Conservation (phyloP, 2,329 filamentous ascomycete species). For the Stagonosporopsis rhizophila region DNA sequence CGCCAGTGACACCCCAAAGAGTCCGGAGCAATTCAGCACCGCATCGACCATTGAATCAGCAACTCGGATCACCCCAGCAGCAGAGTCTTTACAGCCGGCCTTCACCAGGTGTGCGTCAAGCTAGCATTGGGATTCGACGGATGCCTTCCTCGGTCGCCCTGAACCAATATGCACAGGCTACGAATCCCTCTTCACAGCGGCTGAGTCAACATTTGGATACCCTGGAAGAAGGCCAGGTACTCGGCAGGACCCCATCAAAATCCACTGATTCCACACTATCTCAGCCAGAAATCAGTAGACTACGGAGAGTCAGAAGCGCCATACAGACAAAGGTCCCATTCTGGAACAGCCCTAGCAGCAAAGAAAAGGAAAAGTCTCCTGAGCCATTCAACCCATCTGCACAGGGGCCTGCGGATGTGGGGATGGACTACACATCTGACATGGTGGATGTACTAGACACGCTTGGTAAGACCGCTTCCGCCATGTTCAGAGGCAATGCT, state of each 20-base stretch:
- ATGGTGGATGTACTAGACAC: conserved; percentile 74
- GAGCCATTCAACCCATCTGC: conserved; percentile 4
- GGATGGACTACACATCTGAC: conserved; percentile 64
- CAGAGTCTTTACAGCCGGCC: conserved; percentile 34
- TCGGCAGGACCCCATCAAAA: conserved; percentile 32
- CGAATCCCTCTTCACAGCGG: conserved; percentile 31
- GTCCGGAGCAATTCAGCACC: conserved; percentile 40
- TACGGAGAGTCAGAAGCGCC: conserved; percentile 41
- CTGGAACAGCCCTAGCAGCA: conserved; percentile 29
- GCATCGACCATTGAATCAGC: conserved; percentile 14
- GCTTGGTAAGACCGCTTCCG: conserved; percentile 60
- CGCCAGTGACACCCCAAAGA: conserved; percentile 25
- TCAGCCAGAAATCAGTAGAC: conserved; percentile 25
- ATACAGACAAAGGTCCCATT: conserved; percentile 39
- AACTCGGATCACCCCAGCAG: conserved; percentile 24
- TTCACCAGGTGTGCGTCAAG: conserved; percentile 34
- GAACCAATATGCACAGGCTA: conserved; percentile 29
- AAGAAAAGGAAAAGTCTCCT: conserved; percentile 12
- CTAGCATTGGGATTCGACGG: conserved; percentile 47
- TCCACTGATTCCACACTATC: conserved; percentile 27
- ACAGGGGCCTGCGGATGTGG: conserved; percentile 4
- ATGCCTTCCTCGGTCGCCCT: conserved; percentile 39
- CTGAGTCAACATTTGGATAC: conserved; percentile 38
- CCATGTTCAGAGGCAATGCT: neutral
- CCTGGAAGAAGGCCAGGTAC: conserved; percentile 37